phyloP scores from a whole-genome alignment of 176 grass and related monocot genomes.

The Bothriochloa decipiens region DNA sequence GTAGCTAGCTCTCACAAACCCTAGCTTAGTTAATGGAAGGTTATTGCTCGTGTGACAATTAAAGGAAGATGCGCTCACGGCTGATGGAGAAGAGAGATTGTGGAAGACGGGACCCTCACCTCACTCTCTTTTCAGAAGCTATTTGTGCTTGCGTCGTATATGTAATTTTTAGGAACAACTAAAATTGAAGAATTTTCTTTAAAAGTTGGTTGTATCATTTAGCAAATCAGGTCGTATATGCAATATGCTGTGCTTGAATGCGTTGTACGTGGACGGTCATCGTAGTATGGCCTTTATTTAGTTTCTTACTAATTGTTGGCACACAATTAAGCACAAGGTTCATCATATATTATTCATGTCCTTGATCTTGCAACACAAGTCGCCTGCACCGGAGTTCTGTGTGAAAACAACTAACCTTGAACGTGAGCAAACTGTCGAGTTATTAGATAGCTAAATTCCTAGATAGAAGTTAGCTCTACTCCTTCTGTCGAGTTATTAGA shows the following conservation, averaged over 20 bases:
- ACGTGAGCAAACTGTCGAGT: too few relatives aligned
- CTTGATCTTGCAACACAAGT: too few relatives aligned
- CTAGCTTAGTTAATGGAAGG: constrained; percentile 10
- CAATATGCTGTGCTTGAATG: constrained; percentile 26
- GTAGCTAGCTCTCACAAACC: constrained; percentile 12
- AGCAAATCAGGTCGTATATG: neutral
- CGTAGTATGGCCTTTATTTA: neutral
- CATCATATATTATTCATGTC: too few relatives aligned
- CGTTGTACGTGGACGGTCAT: constrained; percentile 34
- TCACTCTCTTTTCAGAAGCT: neutral
- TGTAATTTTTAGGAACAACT: neutral
- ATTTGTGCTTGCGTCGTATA: neutral
- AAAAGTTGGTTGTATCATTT: neutral
- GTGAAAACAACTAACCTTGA: too few relatives aligned
- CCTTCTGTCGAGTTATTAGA: too few relatives aligned
- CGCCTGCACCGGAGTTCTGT: too few relatives aligned
- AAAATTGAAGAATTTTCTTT: neutral
- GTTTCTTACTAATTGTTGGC: neutral
- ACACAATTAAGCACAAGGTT: neutral
- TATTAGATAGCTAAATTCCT: too few relatives aligned
- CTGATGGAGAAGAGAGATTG: constrained; percentile 19
- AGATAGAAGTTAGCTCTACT: too few relatives aligned
- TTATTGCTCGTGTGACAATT: neutral
- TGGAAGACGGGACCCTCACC: constrained; percentile 43
- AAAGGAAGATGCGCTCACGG: constrained; percentile 33